Evolutionary conservation across 2,329 filamentous ascomycete genomes (phyloP), one percentile per base, ranked within the genome.

Genomic region (Epichloe baconii): DNA sequence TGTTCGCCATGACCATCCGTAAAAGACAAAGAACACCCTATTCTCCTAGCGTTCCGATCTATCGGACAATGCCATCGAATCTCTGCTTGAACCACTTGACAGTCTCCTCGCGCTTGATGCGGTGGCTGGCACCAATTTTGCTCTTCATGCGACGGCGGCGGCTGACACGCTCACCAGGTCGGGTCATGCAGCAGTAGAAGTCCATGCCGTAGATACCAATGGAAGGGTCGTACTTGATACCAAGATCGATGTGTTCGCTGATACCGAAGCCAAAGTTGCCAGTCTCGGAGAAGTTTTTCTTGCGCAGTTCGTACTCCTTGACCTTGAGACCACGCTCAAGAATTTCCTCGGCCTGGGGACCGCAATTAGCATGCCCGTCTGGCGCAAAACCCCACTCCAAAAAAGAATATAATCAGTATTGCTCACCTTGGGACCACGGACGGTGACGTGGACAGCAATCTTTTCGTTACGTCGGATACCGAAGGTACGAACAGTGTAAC

Each of bases 391-490:
- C 4, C 11, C 7, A 15, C 7, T 31, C 1, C 5, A 5, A 31
- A 19, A n/a, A n/a, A 26, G 15, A 47, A n/a, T 35, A n/a, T 40
- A 46, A 6, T 23, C 48, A 44, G 43, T 26, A 41, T 23, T 47
- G 55, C 57, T 60, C 68, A 72, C 70, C 70, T 96, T 73, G 76
- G 93, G 90, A 71, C 93, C 93, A 73, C 93, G 93, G 78, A 98
- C 90, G 71, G 93, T 98, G 71, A 98, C 93, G 81, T 98, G 93
- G 64, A 98, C 93, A 63, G 93, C 79, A 70, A 98, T 98, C 87
- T 96, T 97, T 76, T 98, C 93, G 86, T 98, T 98, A 89, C 93
- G 91, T 75, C 93, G 91, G 83, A 98, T 98, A 85, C 93, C 93
- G 77, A 98, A 98, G 71, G 91, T 97, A 80, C 93, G 91, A 83